phyloP scores from a whole-genome alignment of 2,329 filamentous ascomycete species.

The Byssoonygena ceratinophila region DNA sequence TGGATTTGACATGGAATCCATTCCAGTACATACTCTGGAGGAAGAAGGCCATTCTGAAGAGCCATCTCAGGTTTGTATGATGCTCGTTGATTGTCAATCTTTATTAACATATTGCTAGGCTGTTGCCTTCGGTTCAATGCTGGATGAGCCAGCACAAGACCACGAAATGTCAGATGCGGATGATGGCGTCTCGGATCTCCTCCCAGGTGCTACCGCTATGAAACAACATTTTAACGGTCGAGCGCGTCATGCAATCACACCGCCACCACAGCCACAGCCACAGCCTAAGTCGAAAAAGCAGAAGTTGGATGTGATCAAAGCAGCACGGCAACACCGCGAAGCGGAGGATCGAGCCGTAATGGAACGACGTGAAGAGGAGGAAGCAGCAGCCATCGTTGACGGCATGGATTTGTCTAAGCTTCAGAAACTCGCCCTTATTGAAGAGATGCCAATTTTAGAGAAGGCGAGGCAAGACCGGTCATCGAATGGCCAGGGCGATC shows the following conservation, averaged over 20 bases:
- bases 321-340: conserved; percentile 46
- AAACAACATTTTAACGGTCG: conserved; percentile 65
- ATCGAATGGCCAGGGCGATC: conserved; percentile 38
- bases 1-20: conserved; percentile 40
- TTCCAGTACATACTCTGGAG: conserved; percentile 29
- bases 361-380: conserved; percentile 53
- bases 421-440: conserved; percentile 62
- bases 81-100: not conserved
- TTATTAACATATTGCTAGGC: conserved; percentile 7
- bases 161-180: conserved; percentile 30
- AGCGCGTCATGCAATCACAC: conserved; percentile 30
- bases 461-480: conserved; percentile 19
- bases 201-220: conserved; percentile 64
- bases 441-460: conserved; percentile 57
- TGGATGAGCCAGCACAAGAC: conserved; percentile 23
- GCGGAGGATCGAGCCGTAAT: conserved; percentile 45
- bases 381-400: conserved; percentile 51
- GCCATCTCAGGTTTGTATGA: conserved; percentile 11
- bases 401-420: conserved; percentile 62
- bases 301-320: conserved; percentile 58
- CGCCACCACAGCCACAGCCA: conserved; percentile 22
- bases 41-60: conserved; percentile 18
- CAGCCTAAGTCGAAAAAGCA: conserved; percentile 42
- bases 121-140: conserved; percentile 14
- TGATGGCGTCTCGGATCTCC: conserved; percentile 59